Conservation (phyloP, 805 yeast species). For the Starmerella davenportii region DNA sequence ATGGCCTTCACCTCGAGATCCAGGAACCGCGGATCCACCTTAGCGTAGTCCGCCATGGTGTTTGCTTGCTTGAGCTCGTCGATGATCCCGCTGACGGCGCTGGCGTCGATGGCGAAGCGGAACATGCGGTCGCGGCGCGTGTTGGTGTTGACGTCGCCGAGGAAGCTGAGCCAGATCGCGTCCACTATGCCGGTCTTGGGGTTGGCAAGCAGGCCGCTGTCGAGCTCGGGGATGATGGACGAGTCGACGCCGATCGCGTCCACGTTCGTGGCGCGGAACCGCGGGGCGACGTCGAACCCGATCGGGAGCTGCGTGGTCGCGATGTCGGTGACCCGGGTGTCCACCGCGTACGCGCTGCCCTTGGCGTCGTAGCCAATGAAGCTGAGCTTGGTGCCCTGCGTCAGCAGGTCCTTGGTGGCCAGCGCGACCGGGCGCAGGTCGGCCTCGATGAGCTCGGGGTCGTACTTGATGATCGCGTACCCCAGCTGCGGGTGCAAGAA, state of each 20-base stretch:
- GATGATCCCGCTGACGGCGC: constrained; percentile 43
- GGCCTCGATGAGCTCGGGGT: constrained; percentile 54
- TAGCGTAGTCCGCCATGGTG: constrained; percentile 25
- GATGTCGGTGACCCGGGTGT: constrained; percentile 60
- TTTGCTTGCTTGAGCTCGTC: constrained; percentile 31
- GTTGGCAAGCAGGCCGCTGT: constrained; percentile 60
- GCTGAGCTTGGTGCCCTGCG: constrained; percentile 59
- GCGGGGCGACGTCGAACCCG: constrained; percentile 42
- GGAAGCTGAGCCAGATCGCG: constrained; percentile 67
- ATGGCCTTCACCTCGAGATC: constrained; percentile 64
- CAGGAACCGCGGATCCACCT: constrained; percentile 35
- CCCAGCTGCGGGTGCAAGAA: constrained; percentile 79
- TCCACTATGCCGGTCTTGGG: constrained; percentile 52
- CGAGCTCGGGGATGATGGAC: constrained; percentile 49
- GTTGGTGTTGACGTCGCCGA: constrained; percentile 50
- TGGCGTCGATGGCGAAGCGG: constrained; percentile 60
- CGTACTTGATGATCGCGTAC: constrained; percentile 68
- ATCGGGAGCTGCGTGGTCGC: constrained; percentile 58
- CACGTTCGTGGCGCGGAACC: constrained; percentile 69
- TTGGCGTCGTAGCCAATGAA: constrained; percentile 68
- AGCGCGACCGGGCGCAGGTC: constrained; percentile 38
- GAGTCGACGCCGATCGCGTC: constrained; percentile 65
- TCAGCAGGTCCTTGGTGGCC: constrained; percentile 16
- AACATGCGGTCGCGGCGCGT: constrained; percentile 44
- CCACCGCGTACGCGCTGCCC: constrained; percentile 51